Base-by-base conservation (phyloP, 371 early-diverging fungal species). In the Conidiobolus coronatus region DNA sequence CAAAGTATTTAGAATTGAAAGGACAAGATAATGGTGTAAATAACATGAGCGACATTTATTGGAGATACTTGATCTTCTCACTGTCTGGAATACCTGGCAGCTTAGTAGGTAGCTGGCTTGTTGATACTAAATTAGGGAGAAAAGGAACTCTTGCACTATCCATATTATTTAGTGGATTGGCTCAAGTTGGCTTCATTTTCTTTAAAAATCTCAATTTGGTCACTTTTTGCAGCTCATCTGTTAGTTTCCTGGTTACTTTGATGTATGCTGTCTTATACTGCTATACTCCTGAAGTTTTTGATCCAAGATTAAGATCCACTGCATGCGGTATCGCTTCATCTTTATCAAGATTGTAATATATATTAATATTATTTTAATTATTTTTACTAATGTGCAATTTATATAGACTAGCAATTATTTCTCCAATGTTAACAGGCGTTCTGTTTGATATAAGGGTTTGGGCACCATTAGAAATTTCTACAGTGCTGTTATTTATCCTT, bases 281-380 rank as follows among this genome's bases (percentile, higher is more conserved):
- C 0, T 88, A 85, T 48, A 85, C 88, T n/a, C 86, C 88, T 0
- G 88, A 88, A 50, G 84, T 82, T 18, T 88, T 88, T 55, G 71
- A 71, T 17, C 69, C 83, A 0, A 61, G 66, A 9, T 66, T 79
- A 12, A 69, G 88, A 7, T 86, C 85, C 21, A 84, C 84, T 1
- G 85, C 79, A 1, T 73, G 73, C 19, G 88, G 86, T 3, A 71
- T 77, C 11, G 79, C 84, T 0, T 78, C 84, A 1, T 81, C 82
- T 1, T 58, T 79, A 15, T 72, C 77, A 1, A 71, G 86, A 36
- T 64, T 85, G 50, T 63, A 57, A 56, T 53, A 51, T 39, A 19
- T 43, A 1, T n/a, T 36, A 33, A 12, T 21, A 34, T 18, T 6
- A 40, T 48, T 42, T 13, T 49, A 17, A 42, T n/a, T 39, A 12